These are phyloP conservation scores for Rhodotorula sp. DNA, from an alignment of 1,284 basidiomycete species.

Conservation along the genomic window DNA sequence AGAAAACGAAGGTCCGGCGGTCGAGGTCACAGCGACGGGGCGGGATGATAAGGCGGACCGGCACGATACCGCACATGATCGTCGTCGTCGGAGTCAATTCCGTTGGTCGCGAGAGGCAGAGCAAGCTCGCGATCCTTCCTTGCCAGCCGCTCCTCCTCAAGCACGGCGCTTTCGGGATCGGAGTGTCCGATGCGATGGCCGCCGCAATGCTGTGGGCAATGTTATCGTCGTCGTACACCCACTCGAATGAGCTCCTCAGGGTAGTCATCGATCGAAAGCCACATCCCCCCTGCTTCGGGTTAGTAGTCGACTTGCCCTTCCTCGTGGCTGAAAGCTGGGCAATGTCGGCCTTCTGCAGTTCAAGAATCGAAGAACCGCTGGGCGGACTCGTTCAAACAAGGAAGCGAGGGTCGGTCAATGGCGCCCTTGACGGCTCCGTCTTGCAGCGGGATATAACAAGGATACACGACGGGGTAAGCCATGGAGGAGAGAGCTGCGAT, in stretches of 20 bases:
- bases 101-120: not conserved
- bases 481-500: no score
- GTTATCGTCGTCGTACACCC: not conserved
- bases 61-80: no score
- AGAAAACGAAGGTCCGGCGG: no score
- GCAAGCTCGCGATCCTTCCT: slow-evolving; percentile 4
- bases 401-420: no score
- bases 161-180: not conserved
- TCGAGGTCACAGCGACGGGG: not conserved
- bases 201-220: slow-evolving; percentile 3
- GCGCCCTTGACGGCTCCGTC: no score
- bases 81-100: not conserved
- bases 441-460: no score
- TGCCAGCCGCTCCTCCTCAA: not conserved
- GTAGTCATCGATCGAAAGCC: slow-evolving; percentile 2
- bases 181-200: not conserved
- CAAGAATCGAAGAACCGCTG: not conserved
- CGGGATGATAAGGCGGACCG: no score
- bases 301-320: not conserved
- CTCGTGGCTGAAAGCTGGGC: not conserved
- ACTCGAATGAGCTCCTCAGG: not conserved
- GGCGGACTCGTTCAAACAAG: no score
- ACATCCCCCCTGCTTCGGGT: not conserved
- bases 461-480: no score
- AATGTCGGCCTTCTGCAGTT: slow-evolving; percentile 6